A percentile compares a stretch with the other conserved stretches of the same genome.
phyloP scores from a whole-genome alignment of 257 asterid genomes.

The Solanum commersonii region DNA sequence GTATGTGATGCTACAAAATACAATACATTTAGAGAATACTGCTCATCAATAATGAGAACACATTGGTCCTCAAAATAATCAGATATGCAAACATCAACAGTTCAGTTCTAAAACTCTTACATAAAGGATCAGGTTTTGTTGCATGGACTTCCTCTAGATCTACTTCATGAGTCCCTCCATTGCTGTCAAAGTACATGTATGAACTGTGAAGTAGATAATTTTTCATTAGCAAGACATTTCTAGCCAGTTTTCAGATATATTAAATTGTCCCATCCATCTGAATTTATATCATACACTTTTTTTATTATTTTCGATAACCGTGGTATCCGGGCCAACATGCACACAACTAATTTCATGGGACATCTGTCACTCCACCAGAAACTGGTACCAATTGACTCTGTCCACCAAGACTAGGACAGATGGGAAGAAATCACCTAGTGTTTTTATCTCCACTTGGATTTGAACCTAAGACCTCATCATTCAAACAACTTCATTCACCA shows the following conservation, averaged over 20 bases:
- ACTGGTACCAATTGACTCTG: background rate
- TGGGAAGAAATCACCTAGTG: background rate
- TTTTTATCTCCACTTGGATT: background rate
- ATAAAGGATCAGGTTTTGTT: constrained; percentile 55
- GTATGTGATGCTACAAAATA: constrained; percentile 48
- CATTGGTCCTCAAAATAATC: background rate
- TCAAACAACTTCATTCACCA: background rate
- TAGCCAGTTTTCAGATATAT: background rate
- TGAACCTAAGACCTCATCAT: background rate
- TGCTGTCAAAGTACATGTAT: constrained; percentile 51
- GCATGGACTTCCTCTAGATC: constrained; percentile 44
- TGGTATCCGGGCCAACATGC: background rate
- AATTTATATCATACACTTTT: background rate
- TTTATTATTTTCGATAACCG: too few species aligned
- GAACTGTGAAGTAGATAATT: constrained; percentile 37
- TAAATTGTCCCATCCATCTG: background rate
- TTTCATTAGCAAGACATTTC: background rate
- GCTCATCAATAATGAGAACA: background rate
- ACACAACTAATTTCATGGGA: background rate
- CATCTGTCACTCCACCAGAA: background rate
- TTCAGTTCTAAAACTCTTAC: constrained; percentile 31
- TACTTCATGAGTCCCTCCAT: constrained; percentile 45
- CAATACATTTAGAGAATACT: background rate
- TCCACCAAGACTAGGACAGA: background rate
- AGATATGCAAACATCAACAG: background rate